Conservation (phyloP, 768 basidiomycete species). For the Hemileccinum impolitum region DNA sequence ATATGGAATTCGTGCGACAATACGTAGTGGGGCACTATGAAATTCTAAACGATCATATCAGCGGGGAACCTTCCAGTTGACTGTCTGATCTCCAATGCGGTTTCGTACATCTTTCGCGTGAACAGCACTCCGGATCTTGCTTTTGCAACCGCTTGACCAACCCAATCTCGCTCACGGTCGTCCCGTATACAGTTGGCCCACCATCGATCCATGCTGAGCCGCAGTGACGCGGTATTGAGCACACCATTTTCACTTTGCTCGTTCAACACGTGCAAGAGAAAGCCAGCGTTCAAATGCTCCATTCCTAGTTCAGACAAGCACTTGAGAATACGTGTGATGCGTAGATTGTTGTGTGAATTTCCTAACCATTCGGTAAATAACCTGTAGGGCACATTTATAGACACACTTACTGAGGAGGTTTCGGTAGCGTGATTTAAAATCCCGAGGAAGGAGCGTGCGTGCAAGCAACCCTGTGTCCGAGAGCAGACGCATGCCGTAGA, state of each 20-base stretch:
- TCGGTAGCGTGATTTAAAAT: constrained; percentile 52
- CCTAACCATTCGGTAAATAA: constrained; percentile 34
- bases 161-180: constrained; percentile 54
- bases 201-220: constrained; percentile 71
- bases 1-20: too few species aligned
- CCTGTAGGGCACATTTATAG: not conserved
- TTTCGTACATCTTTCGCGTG: constrained; percentile 56
- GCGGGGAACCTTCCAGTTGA: constrained; percentile 11
- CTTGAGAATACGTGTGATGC: constrained; percentile 75
- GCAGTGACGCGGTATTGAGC: constrained; percentile 47
- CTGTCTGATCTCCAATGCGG: constrained; percentile 41
- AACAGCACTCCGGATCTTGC: constrained; percentile 50
- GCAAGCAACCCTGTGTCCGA: constrained; percentile 56
- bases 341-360: constrained; percentile 71
- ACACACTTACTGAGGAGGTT: constrained; percentile 69
- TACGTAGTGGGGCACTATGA: not conserved
- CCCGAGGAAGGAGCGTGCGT: constrained; percentile 46
- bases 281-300: constrained; percentile 61
- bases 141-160: constrained; percentile 46
- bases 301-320: constrained; percentile 69
- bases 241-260: constrained; percentile 61
- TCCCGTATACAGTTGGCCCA: constrained; percentile 74
- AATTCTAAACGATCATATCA: not conserved
- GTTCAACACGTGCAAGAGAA: constrained; percentile 63
- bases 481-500: constrained; percentile 72